phyloP scores from a whole-genome alignment of 306 rosid genomes.

The Vicia faba region DNA sequence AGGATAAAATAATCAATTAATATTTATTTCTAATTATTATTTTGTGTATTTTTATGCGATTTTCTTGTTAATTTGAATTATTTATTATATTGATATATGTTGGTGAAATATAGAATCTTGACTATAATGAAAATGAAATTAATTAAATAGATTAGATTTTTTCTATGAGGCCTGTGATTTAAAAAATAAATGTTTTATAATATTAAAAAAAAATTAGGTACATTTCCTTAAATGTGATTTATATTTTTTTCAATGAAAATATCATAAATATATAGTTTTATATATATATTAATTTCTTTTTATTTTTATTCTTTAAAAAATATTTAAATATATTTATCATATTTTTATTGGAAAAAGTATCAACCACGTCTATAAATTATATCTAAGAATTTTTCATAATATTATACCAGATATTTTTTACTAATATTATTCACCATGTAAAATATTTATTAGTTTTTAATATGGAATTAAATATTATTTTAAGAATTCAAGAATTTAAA shows the following conservation, averaged over 20 bases:
- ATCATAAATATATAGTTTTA: no score
- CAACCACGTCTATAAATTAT: no score
- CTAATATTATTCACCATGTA: conserved; percentile 10
- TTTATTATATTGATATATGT: conserved; percentile 10
- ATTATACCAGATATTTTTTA: conserved; percentile 34
- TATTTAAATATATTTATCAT: no score
- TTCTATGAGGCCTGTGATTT: conserved; percentile 24
- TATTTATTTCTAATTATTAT: conserved; percentile 26
- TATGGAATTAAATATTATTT: conserved; percentile 34
- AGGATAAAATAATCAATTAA: conserved; percentile 21
- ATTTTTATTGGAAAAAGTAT: no score
- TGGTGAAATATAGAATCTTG: conserved; percentile 28
- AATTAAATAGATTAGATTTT: conserved; percentile 22
- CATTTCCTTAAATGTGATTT: no score
- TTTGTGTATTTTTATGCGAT: not conserved
- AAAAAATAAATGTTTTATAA: no score
- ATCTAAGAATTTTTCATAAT: conserved; percentile 31
- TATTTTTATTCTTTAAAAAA: no score
- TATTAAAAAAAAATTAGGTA: no score
- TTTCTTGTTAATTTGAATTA: conserved; percentile 31
- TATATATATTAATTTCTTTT: no score
- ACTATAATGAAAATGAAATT: conserved; percentile 32
- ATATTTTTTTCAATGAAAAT: no score
- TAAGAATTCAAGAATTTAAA: conserved; percentile 21
- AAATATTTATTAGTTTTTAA: conserved; percentile 37